Percentiles rank a stretch among this genome's conserved stretches.
Evolutionary conservation across 2,329 filamentous ascomycete species (phyloP).

Genomic region (Calcarisporium arbuscula): DNA sequence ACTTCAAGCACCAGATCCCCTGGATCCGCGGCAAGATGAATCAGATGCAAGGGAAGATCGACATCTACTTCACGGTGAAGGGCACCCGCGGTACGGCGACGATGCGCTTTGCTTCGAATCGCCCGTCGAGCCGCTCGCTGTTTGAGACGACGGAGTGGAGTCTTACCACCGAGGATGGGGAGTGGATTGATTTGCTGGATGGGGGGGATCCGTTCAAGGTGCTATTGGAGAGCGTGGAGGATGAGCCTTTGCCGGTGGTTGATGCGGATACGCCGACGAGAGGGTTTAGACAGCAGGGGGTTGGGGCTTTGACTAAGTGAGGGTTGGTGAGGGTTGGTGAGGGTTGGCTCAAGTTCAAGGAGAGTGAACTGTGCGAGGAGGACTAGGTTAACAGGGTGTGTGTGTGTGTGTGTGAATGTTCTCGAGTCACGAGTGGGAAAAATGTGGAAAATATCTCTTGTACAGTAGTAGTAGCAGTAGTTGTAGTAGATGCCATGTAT

Average conservation of each 20-base stretch:
- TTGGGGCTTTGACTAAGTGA: constrained; percentile 26
- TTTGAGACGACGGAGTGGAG: constrained; percentile 93
- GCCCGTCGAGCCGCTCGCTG: constrained; percentile 52
- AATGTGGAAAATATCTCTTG: constrained; percentile 6
- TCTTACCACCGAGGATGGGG: constrained; percentile 58
- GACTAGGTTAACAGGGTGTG: too few relatives aligned
- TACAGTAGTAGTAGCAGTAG: constrained; percentile 15
- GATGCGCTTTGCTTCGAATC: constrained; percentile 75
- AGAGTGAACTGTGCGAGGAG: too few relatives aligned
- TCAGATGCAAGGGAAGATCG: constrained; percentile 83
- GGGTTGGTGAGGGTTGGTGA: too few relatives aligned
- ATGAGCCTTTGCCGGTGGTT: constrained; percentile 23
- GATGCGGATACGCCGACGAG: constrained; percentile 33
- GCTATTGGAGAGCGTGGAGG: constrained; percentile 37
- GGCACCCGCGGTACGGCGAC: constrained; percentile 64
- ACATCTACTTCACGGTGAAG: constrained; percentile 82
- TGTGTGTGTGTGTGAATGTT: too few relatives aligned
- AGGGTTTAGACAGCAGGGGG: constrained; percentile 46
- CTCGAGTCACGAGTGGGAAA: too few relatives aligned
- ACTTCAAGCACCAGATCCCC: constrained; percentile 71
- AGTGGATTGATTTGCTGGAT: constrained; percentile 66
- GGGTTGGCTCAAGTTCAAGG: too few relatives aligned
- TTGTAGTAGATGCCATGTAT: constrained; percentile 20
- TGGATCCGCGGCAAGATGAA: constrained; percentile 88
- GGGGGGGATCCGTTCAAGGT: constrained; percentile 62